A percentile compares a stretch with the other conserved stretches of the same genome.
These are phyloP conservation scores for Colletotrichum gloeosporioides DNA, from an alignment of 2,329 filamentous ascomycete genomes.

Conservation along the genomic window DNA sequence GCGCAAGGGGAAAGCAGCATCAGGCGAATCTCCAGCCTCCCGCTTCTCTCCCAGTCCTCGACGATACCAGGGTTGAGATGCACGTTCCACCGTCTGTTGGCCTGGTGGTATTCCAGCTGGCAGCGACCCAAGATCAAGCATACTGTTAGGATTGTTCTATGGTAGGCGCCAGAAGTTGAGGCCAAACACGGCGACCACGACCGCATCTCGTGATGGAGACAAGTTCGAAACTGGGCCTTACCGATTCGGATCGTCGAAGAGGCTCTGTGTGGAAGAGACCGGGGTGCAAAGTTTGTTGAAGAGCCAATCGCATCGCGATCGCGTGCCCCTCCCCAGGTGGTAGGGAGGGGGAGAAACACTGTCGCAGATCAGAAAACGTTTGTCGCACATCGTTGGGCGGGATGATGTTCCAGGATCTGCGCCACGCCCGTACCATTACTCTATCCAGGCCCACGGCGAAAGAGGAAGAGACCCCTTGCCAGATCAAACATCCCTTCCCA, in stretches of 20 bases:
- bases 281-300: neutral
- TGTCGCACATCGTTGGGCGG: conserved; percentile 8
- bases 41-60: neutral
- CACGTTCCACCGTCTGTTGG: conserved; percentile 6
- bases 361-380: conserved; percentile 19
- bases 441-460: neutral
- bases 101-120: neutral
- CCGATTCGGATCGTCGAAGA: conserved; percentile 4
- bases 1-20: neutral
- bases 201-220: conserved; percentile 12
- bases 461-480: neutral
- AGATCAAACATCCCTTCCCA: neutral
- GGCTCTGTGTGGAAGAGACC: neutral
- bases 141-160: neutral
- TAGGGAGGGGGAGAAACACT: neutral
- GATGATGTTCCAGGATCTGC: conserved; percentile 17
- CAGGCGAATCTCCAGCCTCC: neutral
- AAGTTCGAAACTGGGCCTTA: conserved; percentile 9
- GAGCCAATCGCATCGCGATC: conserved; percentile 14
- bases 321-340: neutral
- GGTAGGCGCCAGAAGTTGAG: conserved; percentile 8
- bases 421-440: conserved; percentile 1
- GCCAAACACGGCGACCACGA: conserved; percentile 14
- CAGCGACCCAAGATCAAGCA: conserved; percentile 1
- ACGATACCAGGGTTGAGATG: neutral